phyloP scores from a whole-genome alignment of 805 yeast genomes.

The Zygotorulaspora florentina region DNA sequence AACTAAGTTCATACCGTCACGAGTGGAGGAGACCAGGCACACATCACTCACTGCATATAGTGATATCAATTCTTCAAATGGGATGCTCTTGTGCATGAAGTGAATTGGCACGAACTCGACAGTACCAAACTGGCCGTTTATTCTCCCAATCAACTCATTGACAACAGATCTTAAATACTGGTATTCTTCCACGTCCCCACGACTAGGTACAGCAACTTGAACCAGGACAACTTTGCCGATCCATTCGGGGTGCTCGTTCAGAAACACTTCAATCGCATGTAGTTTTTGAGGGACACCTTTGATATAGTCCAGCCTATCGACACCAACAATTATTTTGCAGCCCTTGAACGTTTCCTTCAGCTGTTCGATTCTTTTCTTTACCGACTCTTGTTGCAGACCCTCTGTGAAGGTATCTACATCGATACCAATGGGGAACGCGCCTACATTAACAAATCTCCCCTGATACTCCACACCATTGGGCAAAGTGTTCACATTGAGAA shows the following conservation, averaged over 20 bases:
- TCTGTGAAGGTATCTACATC: conserved; percentile 87
- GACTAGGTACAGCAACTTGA: conserved; percentile 95
- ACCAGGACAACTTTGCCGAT: conserved; percentile 93
- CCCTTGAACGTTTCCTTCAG: conserved; percentile 66
- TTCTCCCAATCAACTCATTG: conserved; percentile 92
- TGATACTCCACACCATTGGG: conserved; percentile 86
- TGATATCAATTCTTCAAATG: conserved; percentile 87
- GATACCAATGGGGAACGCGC: conserved; percentile 99
- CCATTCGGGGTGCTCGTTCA: conserved; percentile 95
- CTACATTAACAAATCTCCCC: conserved; percentile 75
- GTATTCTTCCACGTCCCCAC: conserved; percentile 98
- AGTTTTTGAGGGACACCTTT: conserved; percentile 97
- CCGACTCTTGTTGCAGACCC: conserved; percentile 63
- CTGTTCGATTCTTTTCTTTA: conserved; percentile 59
- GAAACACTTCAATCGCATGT: conserved; percentile 91
- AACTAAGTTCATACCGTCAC: conserved; percentile 98
- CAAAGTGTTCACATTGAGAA: conserved; percentile 72
- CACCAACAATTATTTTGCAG: conserved; percentile 88
- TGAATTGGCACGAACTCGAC: conserved; percentile 97
- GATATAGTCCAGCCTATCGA: conserved; percentile 92
- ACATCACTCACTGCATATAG: conserved; percentile 83
- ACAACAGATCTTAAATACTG: conserved; percentile 90
- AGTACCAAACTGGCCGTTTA: conserved; percentile 94
- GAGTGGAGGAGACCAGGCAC: conserved; percentile 86
- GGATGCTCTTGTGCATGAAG: conserved; percentile 87